Conservation (phyloP, 257 asterid species). For the Primulina huaijiensis region DNA sequence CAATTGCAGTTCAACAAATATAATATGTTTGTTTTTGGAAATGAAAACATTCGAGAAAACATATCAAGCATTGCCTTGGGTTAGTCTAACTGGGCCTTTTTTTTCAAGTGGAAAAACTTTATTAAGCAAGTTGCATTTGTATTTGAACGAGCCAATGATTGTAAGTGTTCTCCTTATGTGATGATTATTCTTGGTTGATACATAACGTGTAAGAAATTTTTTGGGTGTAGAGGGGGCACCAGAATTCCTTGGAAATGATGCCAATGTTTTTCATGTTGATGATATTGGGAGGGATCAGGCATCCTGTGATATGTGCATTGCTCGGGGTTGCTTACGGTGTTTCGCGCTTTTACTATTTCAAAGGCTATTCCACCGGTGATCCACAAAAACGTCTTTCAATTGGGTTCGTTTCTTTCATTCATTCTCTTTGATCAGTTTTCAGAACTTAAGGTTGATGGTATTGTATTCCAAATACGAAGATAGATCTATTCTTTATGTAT, state of each 20-base stretch:
- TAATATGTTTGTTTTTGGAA: neutral
- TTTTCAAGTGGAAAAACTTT: neutral
- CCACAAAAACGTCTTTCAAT: conserved; percentile 56
- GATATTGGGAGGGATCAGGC: conserved; percentile 71
- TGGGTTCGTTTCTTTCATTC: conserved; percentile 45
- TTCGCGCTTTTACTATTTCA: conserved; percentile 71
- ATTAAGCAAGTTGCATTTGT: neutral
- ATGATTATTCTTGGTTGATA: neutral
- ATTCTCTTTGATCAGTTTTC: conserved; percentile 2
- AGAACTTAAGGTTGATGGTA: neutral
- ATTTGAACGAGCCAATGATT: neutral
- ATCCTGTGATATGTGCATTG: conserved; percentile 58
- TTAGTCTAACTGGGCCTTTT: neutral
- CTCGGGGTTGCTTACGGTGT: conserved; percentile 51
- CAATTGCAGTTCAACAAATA: too few relatives aligned
- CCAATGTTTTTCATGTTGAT: conserved; percentile 58
- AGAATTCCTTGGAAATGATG: conserved; percentile 88
- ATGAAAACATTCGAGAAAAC: neutral
- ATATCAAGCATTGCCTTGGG: neutral
- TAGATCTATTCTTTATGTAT: neutral
- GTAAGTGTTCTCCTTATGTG: neutral
- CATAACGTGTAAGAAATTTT: neutral
- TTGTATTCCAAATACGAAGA: neutral
- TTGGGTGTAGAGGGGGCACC: conserved; percentile 88
- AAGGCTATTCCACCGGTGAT: conserved; percentile 73